Evolutionary conservation across 345 rosid species (phyloP).

Genomic region (Anastatica hierochuntica): DNA sequence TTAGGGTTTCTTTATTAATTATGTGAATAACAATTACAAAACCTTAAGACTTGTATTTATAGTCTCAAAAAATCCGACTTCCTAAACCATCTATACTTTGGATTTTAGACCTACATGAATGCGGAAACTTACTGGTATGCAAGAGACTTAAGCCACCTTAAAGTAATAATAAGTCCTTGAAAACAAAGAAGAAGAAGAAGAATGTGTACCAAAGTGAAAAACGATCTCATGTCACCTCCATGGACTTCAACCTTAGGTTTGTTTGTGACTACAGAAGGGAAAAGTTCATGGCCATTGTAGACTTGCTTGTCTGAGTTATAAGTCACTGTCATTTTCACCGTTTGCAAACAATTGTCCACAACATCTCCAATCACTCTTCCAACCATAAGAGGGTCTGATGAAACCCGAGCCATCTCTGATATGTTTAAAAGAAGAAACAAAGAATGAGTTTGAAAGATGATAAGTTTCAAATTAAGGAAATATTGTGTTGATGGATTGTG

Average conservation of each 20-base stretch:
- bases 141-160: too few relatives aligned
- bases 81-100: too few relatives aligned
- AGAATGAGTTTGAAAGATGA: too few relatives aligned
- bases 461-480: too few relatives aligned
- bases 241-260: slow-evolving; percentile 86
- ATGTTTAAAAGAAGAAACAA: too few relatives aligned
- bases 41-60: too few relatives aligned
- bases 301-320: slow-evolving; percentile 66
- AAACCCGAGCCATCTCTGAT: slow-evolving; percentile 43
- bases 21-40: too few relatives aligned
- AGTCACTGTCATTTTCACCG: slow-evolving; percentile 57
- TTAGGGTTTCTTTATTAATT: too few relatives aligned
- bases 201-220: slow-evolving; percentile 79
- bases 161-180: too few relatives aligned
- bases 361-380: slow-evolving; percentile 93
- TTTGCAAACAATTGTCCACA: slow-evolving; percentile 48
- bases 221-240: slow-evolving; percentile 84
- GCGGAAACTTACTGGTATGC: too few relatives aligned
- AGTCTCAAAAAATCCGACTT: too few relatives aligned
- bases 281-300: slow-evolving; percentile 79
- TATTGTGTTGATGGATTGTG: background rate
- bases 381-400: slow-evolving; percentile 68
- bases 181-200: background rate
- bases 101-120: too few relatives aligned
- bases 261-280: slow-evolving; percentile 56